phyloP scores from a whole-genome alignment of 129 eudicot genomes.

The Helianthus annuus region DNA sequence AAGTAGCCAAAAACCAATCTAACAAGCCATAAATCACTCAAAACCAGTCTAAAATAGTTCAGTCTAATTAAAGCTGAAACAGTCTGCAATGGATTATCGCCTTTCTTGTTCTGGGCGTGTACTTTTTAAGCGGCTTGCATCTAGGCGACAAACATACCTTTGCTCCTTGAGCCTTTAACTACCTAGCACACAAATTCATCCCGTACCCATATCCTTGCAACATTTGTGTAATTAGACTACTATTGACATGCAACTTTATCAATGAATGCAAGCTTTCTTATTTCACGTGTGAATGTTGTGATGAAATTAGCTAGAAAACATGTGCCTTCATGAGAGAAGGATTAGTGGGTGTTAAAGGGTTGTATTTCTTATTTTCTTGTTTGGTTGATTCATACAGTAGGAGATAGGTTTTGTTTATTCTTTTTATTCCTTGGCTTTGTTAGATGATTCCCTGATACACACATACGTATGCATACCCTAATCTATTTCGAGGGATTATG shows the following conservation, averaged over 20 bases:
- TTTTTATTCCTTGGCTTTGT: neutral
- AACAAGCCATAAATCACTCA: too few species aligned
- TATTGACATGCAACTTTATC: neutral
- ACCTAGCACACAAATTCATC: too few species aligned
- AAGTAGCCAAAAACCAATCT: too few species aligned
- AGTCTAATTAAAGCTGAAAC: too few species aligned
- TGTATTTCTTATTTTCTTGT: neutral
- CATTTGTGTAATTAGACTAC: neutral
- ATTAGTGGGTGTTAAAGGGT: neutral
- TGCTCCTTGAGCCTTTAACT: too few species aligned
- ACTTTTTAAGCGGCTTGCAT: too few species aligned
- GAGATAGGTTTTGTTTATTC: neutral
- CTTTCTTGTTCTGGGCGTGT: too few species aligned
- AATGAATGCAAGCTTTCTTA: neutral
- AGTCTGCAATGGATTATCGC: too few species aligned
- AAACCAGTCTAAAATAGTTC: too few species aligned
- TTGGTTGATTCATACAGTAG: neutral
- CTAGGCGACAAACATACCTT: too few species aligned
- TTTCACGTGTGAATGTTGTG: neutral
- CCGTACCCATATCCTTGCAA: neutral
- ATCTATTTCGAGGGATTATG: too few species aligned
- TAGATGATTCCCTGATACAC: conserved; percentile 2
- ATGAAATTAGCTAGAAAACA: neutral
- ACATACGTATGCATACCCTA: neutral
- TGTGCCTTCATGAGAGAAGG: conserved; percentile 1